phyloP scores from a whole-genome alignment of 2,329 filamentous ascomycete species.

The Colletotrichum eremochloae region DNA sequence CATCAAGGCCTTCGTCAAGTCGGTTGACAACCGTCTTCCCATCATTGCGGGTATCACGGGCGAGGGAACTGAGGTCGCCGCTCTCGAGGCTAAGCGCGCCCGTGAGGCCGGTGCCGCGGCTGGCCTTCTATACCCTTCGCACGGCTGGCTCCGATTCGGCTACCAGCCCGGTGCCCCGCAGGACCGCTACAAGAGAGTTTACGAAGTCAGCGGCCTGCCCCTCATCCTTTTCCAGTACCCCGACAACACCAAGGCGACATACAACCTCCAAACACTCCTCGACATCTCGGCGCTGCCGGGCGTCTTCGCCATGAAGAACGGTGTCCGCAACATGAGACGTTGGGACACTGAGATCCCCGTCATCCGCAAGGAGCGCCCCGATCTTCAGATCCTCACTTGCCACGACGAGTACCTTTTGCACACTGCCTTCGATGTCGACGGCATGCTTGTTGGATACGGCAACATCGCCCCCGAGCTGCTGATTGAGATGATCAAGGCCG shows the following conservation, averaged over 20 bases:
- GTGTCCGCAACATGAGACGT: constrained; percentile 68
- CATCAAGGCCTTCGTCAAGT: constrained; percentile 66
- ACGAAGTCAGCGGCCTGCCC: constrained; percentile 62
- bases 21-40: constrained; percentile 62
- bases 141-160: constrained; percentile 68
- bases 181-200: constrained; percentile 64
- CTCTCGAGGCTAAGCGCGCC: constrained; percentile 63
- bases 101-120: constrained; percentile 64
- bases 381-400: constrained; percentile 64
- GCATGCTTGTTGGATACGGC: constrained; percentile 67
- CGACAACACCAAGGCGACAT: constrained; percentile 66
- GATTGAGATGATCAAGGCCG: constrained; percentile 63
- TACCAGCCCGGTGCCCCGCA: constrained; percentile 66
- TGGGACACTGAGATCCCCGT: constrained; percentile 69
- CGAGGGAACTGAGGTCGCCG: constrained; percentile 66
- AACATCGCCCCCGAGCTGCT: constrained; percentile 65
- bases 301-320: constrained; percentile 69
- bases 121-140: constrained; percentile 65
- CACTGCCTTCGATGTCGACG: constrained; percentile 65
- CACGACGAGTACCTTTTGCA: constrained; percentile 67
- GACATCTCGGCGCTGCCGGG: constrained; percentile 66
- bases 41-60: constrained; percentile 67
- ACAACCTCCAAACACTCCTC: constrained; percentile 64
- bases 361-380: constrained; percentile 61
- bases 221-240: constrained; percentile 68